These are phyloP conservation scores for Wilcoxina mikolae DNA, from an alignment of 495 filamentous ascomycete species.

Conservation along the genomic window DNA sequence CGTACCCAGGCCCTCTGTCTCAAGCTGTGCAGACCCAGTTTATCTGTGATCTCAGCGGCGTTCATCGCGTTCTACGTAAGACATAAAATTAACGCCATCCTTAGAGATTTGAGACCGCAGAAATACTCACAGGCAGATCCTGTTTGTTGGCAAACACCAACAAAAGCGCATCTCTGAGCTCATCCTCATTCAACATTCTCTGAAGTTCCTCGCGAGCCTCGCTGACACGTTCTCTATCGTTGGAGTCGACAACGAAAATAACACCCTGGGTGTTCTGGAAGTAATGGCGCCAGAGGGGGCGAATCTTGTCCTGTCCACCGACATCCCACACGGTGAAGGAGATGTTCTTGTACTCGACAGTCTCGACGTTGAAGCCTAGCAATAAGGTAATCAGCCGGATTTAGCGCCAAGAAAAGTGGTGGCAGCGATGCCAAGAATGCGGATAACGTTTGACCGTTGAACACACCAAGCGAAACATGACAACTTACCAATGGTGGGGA, in stretches of 20 bases:
- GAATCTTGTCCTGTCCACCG: slow-evolving; percentile 99
- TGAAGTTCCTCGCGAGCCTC: slow-evolving; percentile 98
- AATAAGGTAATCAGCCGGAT: neutral
- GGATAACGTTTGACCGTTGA: neutral
- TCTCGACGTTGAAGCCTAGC: slow-evolving; percentile 99
- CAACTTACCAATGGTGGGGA: slow-evolving; percentile 93
- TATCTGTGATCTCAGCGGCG: slow-evolving; percentile 97
- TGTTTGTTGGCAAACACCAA: slow-evolving; percentile 99
- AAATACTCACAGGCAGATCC: slow-evolving; percentile 78
- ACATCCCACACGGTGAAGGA: slow-evolving; percentile 99
- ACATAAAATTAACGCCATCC: neutral
- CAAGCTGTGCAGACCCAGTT: slow-evolving; percentile 97
- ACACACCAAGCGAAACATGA: neutral
- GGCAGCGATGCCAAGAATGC: neutral
- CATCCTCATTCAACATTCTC: slow-evolving; percentile 99
- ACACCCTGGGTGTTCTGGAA: slow-evolving; percentile 99
- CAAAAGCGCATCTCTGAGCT: slow-evolving; percentile 91
- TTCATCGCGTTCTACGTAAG: slow-evolving; percentile 89
- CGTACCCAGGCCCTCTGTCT: slow-evolving; percentile 96
- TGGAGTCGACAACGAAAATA: slow-evolving; percentile 99
- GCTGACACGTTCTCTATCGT: slow-evolving; percentile 97
- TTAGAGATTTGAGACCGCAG: slow-evolving; percentile 6
- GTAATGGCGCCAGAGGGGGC: slow-evolving; percentile 98
- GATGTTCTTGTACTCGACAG: slow-evolving; percentile 99
- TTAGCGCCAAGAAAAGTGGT: neutral